phyloP scores from a whole-genome alignment of 345 rosid species.

The Gynandropsis gynandra region DNA sequence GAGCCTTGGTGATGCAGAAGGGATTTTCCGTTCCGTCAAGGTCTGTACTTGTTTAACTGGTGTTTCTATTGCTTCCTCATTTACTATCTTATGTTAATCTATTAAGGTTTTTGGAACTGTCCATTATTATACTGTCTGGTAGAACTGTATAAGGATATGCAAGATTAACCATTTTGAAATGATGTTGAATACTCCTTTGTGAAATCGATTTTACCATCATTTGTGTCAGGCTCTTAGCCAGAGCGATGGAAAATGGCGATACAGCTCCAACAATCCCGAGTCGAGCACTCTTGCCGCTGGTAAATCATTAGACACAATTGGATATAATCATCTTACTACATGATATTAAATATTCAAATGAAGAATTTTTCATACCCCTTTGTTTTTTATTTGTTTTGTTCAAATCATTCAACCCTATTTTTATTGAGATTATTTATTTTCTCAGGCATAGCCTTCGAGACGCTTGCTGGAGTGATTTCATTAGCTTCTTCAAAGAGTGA shows the following conservation, averaged over 20 bases:
- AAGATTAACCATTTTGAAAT: neutral
- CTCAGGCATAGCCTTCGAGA: constrained; percentile 82
- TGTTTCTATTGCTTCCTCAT: constrained; percentile 5
- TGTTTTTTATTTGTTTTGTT: constrained; percentile 1
- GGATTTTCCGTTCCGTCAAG: constrained; percentile 72
- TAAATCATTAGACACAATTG: constrained; percentile 22
- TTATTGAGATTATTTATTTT: constrained; percentile 5
- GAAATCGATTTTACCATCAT: neutral
- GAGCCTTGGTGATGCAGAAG: constrained; percentile 64
- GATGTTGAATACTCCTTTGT: neutral
- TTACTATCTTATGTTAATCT: constrained; percentile 15
- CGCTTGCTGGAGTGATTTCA: constrained; percentile 79
- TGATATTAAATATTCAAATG: constrained; percentile 1
- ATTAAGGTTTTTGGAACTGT: constrained; percentile 4
- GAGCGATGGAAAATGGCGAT: constrained; percentile 93
- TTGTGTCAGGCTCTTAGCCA: constrained; percentile 77
- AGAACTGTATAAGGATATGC: neutral
- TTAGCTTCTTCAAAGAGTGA: constrained; percentile 70
- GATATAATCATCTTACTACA: constrained; percentile 7
- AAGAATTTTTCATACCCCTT: constrained; percentile 7
- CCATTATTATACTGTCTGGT: neutral
- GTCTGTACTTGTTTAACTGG: constrained; percentile 36
- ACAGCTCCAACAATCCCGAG: constrained; percentile 64
- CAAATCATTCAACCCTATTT: neutral
- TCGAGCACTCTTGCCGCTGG: constrained; percentile 94